These are phyloP conservation scores for Populus simonii DNA, from an alignment of 345 rosid genomes.

Conservation along the genomic window DNA sequence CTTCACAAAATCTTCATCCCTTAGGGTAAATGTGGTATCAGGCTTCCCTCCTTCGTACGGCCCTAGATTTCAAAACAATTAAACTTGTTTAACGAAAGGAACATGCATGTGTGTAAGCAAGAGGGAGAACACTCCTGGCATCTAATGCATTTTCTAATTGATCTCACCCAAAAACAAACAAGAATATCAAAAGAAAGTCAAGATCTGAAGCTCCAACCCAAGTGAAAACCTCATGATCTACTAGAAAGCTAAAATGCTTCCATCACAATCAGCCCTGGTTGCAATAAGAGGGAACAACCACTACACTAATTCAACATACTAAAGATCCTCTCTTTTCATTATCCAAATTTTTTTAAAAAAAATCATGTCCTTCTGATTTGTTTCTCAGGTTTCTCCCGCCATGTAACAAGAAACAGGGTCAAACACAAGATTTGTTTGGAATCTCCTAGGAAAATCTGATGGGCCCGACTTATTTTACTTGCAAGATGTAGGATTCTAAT, in stretches of 20 bases:
- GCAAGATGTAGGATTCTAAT: not conserved
- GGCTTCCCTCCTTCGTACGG: constrained; percentile 84
- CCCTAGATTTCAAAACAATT: constrained; percentile 36
- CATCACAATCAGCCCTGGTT: not conserved
- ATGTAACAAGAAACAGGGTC: not conserved
- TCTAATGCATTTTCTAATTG: not conserved
- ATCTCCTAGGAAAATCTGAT: not conserved
- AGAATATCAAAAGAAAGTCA: not conserved
- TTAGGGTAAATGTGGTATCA: constrained; percentile 77
- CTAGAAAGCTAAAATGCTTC: not conserved
- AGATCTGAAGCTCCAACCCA: not conserved
- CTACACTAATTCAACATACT: not conserved
- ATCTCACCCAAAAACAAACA: not conserved
- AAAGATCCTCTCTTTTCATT: not conserved
- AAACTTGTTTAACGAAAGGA: not conserved
- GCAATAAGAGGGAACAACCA: not conserved
- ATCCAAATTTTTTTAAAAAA: not conserved
- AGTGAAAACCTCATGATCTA: not conserved
- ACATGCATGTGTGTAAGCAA: not conserved
- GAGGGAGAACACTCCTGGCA: not conserved
- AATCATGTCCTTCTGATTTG: not conserved
- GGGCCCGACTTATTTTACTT: not conserved
- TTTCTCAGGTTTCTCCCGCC: not conserved
- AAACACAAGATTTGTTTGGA: not conserved
- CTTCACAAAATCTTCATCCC: constrained; percentile 91